Evolutionary conservation across 768 basidiomycete genomes (phyloP), one percentile per base, ranked within the genome.

Genomic region (Lactarius akahatsu): DNA sequence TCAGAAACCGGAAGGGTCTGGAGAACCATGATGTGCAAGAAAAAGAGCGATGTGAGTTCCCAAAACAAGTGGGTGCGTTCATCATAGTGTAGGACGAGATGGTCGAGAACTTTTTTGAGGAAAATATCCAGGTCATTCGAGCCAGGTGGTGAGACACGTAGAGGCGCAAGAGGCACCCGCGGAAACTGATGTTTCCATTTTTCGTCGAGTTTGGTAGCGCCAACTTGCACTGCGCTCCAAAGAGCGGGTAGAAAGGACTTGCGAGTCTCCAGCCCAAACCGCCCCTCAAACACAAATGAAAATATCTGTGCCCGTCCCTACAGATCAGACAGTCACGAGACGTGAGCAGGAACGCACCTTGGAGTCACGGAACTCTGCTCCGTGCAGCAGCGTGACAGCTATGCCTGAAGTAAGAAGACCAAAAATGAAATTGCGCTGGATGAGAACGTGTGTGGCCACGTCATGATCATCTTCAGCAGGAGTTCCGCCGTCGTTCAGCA

Each of bases 321-420:
- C 16, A 63, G 16, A 41, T 8, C 20, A 58, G 40, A 61, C 28
- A 7, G 32, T 30, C 41, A 50, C 63, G 52, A 50, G 55, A 47
- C 36, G 15, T 4, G 28, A 30, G 36, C n/a, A 26, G 23, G 50
- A 52, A 30, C 75, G 23, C 18, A 85, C 89, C 79, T 89, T 90
- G 0, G 83, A 83, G 69, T 90, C 87, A 50, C 81, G 80, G 69
- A 86, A 89, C 68, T 84, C 83, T 1, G 82, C 78, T 0, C 83
- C 85, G 40, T 79, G 78, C 23, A 91, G 75, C 9, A 83, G 73
- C 0, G 83, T 79, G 7, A 87, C 79, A 0, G 86, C 76, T 15
- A 88, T 69, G 4, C 84, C 83, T 15, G 76, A 76, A n/a, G 77
- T 70, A 0, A 88, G 74, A 2, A 89, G 74, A 26, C 78, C 72